phyloP scores from a whole-genome alignment of 2,329 filamentous ascomycete genomes.

The Bipolaris bicolor region DNA sequence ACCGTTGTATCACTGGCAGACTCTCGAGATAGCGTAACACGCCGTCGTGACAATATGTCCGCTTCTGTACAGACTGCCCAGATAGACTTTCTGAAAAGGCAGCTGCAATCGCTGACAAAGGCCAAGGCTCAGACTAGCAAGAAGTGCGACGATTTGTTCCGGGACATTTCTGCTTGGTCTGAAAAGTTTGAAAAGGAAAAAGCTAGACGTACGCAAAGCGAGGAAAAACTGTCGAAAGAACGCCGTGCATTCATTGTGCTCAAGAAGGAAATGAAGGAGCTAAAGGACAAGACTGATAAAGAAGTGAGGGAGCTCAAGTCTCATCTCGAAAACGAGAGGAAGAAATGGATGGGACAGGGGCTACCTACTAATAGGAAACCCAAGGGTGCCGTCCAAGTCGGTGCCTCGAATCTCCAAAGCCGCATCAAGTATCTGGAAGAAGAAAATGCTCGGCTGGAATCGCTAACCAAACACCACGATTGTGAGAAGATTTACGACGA shows the following conservation, averaged over 20 bases:
- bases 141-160: neutral
- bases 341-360: neutral
- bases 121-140: neutral
- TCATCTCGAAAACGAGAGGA: neutral
- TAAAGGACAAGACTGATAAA: neutral
- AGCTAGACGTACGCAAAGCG: neutral
- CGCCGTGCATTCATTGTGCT: neutral
- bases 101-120: too few relatives aligned
- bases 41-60: too few relatives aligned
- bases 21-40: too few relatives aligned
- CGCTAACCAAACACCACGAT: neutral
- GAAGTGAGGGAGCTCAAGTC: neutral
- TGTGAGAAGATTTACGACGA: neutral
- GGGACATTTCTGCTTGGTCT: neutral
- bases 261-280: neutral
- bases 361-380: too few relatives aligned
- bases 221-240: neutral
- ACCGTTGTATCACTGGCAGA: too few relatives aligned
- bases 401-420: too few relatives aligned
- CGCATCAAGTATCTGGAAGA: too few relatives aligned
- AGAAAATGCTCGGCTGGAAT: too few relatives aligned
- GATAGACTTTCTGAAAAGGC: too few relatives aligned
- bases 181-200: neutral
- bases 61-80: too few relatives aligned
- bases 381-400: too few relatives aligned